phyloP scores from a whole-genome alignment of 2,329 filamentous ascomycete species.

The Didymella keratinophila region DNA sequence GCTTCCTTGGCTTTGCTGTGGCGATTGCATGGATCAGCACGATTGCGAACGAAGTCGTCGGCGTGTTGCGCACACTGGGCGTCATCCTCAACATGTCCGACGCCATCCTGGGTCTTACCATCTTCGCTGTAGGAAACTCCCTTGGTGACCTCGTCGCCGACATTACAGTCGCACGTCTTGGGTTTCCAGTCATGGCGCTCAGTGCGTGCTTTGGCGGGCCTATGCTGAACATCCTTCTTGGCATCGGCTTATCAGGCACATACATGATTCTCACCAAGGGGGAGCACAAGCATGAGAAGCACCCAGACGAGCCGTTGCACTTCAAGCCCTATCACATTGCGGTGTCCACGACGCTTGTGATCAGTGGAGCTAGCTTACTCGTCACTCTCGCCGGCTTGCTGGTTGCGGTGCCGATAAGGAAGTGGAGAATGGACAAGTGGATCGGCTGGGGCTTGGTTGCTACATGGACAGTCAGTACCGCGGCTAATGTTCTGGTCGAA shows the following conservation, averaged over 20 bases:
- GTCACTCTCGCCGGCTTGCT: constrained; percentile 80
- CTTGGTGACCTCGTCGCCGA: constrained; percentile 93
- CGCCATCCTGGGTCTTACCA: constrained; percentile 90
- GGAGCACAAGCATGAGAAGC: constrained; percentile 69
- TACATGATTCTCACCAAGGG: constrained; percentile 83
- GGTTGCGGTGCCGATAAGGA: constrained; percentile 71
- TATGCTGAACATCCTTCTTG: constrained; percentile 95
- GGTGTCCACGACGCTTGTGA: constrained; percentile 83
- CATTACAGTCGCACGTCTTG: constrained; percentile 89
- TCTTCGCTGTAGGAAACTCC: constrained; percentile 96
- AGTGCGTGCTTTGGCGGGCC: constrained; percentile 98
- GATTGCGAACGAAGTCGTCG: constrained; percentile 94
- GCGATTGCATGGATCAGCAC: constrained; percentile 96
- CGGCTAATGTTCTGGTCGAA: constrained; percentile 83
- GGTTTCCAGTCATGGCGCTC: constrained; percentile 94
- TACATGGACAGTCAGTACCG: constrained; percentile 81
- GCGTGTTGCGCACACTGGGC: constrained; percentile 89
- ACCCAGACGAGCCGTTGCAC: constrained; percentile 69
- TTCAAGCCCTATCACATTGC: constrained; percentile 84
- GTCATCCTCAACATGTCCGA: constrained; percentile 93
- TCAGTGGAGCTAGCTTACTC: constrained; percentile 84
- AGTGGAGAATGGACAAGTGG: constrained; percentile 49
- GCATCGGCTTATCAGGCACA: constrained; percentile 88
- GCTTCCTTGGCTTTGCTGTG: constrained; percentile 89
- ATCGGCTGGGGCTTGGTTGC: constrained; percentile 81